phyloP scores from a whole-genome alignment of 495 filamentous ascomycete genomes.

The Neurospora hispaniola region DNA sequence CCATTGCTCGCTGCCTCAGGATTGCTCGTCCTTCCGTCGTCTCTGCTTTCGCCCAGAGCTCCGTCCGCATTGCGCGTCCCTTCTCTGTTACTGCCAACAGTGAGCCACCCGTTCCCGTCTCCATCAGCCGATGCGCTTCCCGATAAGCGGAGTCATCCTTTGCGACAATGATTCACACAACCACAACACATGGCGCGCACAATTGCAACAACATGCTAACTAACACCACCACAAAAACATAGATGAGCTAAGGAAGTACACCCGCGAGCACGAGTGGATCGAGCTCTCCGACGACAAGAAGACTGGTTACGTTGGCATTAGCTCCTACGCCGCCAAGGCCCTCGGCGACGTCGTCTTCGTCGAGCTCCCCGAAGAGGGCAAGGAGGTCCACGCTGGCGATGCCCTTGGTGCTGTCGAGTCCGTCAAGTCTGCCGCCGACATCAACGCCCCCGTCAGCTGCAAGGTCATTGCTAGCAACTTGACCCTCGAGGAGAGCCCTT shows the following conservation, averaged over 20 bases:
- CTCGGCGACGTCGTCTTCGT: conserved; percentile 96
- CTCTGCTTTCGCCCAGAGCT: conserved; percentile 25
- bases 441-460: conserved; percentile 77
- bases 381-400: conserved; percentile 58
- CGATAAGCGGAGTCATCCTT: background rate
- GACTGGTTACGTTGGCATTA: conserved; percentile 69
- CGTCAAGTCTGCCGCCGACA: conserved; percentile 94
- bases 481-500: conserved; percentile 70
- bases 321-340: conserved; percentile 75
- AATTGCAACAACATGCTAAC: conserved; percentile 3
- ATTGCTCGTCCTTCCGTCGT: conserved; percentile 27
- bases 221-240: background rate
- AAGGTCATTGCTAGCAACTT: conserved; percentile 62
- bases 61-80: conserved; percentile 24
- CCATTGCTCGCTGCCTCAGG: conserved; percentile 38
- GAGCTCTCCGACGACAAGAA: conserved; percentile 69
- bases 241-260: conserved; percentile 74
- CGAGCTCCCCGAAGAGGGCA: conserved; percentile 65
- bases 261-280: conserved; percentile 97
- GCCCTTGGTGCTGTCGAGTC: conserved; percentile 90
- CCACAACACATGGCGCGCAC: background rate
- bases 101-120: conserved; percentile 16
- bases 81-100: conserved; percentile 36
- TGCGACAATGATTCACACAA: background rate
- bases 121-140: background rate